These are phyloP conservation scores for Immersiporthe knoxdaviesiana DNA, from an alignment of 2,329 filamentous ascomycete species.

Conservation along the genomic window DNA sequence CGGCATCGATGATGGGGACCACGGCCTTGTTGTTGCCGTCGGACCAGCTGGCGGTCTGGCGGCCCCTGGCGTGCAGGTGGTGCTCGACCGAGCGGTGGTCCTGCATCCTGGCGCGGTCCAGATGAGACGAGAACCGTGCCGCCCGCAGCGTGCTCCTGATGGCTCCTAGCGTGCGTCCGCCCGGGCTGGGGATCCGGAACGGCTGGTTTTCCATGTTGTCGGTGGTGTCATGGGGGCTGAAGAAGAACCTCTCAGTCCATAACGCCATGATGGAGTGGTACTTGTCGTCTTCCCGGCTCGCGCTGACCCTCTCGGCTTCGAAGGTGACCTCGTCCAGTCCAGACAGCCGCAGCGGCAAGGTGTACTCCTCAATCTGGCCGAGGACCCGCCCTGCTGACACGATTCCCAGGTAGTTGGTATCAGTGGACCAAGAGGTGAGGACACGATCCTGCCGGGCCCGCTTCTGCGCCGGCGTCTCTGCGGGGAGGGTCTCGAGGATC, in stretches of 20 bases:
- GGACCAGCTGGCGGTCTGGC: slow-evolving; percentile 3
- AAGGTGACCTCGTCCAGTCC: neutral
- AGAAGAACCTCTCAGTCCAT: neutral
- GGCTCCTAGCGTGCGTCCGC: neutral
- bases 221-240: neutral
- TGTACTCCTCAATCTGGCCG: neutral
- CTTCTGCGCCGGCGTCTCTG: neutral
- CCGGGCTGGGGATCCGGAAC: neutral
- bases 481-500: neutral
- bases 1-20: neutral
- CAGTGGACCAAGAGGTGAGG: neutral
- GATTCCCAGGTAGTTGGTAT: neutral
- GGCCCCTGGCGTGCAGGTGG: slow-evolving; percentile 9
- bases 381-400: neutral
- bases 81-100: neutral
- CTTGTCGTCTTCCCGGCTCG: neutral
- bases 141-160: neutral
- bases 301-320: neutral
- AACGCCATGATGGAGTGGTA: neutral
- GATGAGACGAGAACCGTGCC: neutral
- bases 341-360: neutral
- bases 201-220: neutral
- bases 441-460: neutral
- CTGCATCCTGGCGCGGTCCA: neutral
- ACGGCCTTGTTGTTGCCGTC: slow-evolving; percentile 1